A percentile compares a stretch with the other conserved stretches of the same genome.
Conservation (phyloP, 495 filamentous ascomycete species). For the Penicillium cosmopolitanum region DNA sequence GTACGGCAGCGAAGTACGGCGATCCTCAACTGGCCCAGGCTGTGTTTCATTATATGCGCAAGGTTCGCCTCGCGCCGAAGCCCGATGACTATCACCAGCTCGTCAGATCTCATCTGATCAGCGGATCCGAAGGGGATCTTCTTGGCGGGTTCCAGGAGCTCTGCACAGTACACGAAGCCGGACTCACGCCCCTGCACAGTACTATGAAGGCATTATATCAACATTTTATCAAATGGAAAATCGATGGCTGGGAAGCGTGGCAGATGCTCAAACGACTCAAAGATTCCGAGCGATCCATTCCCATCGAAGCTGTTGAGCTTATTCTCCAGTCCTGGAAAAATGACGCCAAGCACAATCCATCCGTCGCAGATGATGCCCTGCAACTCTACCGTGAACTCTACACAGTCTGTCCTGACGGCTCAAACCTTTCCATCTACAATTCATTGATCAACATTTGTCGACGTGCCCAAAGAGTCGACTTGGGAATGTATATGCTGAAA, state of each 20-base stretch:
- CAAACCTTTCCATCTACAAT: slow-evolving; percentile 68
- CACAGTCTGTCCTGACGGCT: slow-evolving; percentile 58
- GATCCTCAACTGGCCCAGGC: slow-evolving; percentile 61
- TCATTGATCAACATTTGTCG: slow-evolving; percentile 66
- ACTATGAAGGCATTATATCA: slow-evolving; percentile 62
- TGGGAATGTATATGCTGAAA: slow-evolving; percentile 68
- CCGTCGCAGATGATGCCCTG: slow-evolving; percentile 55
- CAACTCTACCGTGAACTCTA: slow-evolving; percentile 73
- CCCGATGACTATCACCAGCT: slow-evolving; percentile 77
- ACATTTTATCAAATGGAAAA: slow-evolving; percentile 40
- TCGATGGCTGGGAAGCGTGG: slow-evolving; percentile 49
- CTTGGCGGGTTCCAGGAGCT: slow-evolving; percentile 61
- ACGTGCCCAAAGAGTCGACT: slow-evolving; percentile 47
- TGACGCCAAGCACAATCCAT: slow-evolving; percentile 29
- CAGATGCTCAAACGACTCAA: slow-evolving; percentile 56
- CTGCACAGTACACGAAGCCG: slow-evolving; percentile 67
- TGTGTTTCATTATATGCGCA: slow-evolving; percentile 41
- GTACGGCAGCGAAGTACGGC: slow-evolving; percentile 65
- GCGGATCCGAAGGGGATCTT: slow-evolving; percentile 45
- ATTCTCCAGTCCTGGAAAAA: slow-evolving; percentile 39
- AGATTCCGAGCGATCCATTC: slow-evolving; percentile 31
- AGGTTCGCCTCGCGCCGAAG: slow-evolving; percentile 54
- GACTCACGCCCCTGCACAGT: slow-evolving; percentile 50
- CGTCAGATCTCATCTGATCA: slow-evolving; percentile 65
- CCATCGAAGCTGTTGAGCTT: slow-evolving; percentile 35